Percentiles rank a stretch among this genome's conserved stretches.
Conservation (phyloP, 345 rosid species). For the Hypericum perforatum region DNA sequence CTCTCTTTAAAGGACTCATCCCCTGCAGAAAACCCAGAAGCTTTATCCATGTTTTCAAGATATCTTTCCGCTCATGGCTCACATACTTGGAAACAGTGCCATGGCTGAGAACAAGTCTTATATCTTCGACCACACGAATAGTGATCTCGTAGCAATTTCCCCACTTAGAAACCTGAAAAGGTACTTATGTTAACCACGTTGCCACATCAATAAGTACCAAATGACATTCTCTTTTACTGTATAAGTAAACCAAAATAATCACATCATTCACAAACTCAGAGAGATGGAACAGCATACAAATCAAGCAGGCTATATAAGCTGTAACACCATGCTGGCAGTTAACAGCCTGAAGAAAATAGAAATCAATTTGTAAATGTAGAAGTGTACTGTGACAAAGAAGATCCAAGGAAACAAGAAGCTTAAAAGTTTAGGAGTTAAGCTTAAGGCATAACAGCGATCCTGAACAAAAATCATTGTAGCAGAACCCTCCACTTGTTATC, state of each 20-base stretch:
- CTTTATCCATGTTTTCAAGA: slow-evolving; percentile 64
- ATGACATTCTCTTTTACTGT: too few relatives aligned
- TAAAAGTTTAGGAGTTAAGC: too few relatives aligned
- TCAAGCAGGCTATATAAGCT: too few relatives aligned
- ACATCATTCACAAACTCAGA: too few relatives aligned
- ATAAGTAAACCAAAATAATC: too few relatives aligned
- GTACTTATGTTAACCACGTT: background rate
- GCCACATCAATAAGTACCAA: background rate
- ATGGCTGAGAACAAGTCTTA: slow-evolving; percentile 80
- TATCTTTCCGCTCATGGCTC: slow-evolving; percentile 44
- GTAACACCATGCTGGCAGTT: too few relatives aligned
- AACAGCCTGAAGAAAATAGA: slow-evolving; percentile 11
- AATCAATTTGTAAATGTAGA: slow-evolving; percentile 9
- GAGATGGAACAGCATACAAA: too few relatives aligned
- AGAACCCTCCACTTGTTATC: slow-evolving; percentile 16
- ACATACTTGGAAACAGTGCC: slow-evolving; percentile 52
- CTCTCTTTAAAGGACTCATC: slow-evolving; percentile 76
- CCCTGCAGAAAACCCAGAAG: slow-evolving; percentile 82
- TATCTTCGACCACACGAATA: slow-evolving; percentile 66
- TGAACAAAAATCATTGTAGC: slow-evolving; percentile 37
- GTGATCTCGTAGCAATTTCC: slow-evolving; percentile 46
- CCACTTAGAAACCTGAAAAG: slow-evolving; percentile 54
- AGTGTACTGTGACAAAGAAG: too few relatives aligned
- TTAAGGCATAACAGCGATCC: too few relatives aligned
- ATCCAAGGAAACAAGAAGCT: too few relatives aligned